Percentiles rank a stretch among this genome's conserved stretches.
Evolutionary conservation across 1,284 basidiomycete species (phyloP).

Genomic region (Peniophora sp.): DNA sequence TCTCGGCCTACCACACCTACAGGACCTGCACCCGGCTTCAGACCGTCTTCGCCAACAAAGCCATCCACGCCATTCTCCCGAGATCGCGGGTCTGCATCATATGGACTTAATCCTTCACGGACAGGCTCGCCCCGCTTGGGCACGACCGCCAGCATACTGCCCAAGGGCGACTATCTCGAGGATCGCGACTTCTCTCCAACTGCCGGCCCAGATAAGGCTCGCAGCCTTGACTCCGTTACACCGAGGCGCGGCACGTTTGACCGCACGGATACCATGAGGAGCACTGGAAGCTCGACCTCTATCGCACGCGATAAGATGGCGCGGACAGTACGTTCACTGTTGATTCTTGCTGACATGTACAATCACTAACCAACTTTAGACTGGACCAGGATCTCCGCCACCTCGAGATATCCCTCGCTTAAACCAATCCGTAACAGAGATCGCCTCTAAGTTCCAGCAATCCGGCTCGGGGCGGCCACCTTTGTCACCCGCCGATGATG

Average conservation of each 20-base stretch:
- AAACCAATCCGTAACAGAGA: slow-evolving; percentile 52
- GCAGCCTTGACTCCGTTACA: slow-evolving; percentile 12
- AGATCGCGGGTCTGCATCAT: not conserved
- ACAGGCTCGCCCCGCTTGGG: slow-evolving; percentile 1
- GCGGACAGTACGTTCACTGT: slow-evolving; percentile 34
- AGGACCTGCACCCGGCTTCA: not conserved
- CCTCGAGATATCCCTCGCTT: slow-evolving; percentile 56
- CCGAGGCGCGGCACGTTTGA: slow-evolving; percentile 14
- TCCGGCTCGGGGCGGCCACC: slow-evolving; percentile 11
- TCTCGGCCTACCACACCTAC: not conserved
- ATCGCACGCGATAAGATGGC: slow-evolving; percentile 57
- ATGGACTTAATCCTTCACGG: slow-evolving; percentile 3
- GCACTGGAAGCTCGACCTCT: slow-evolving; percentile 32
- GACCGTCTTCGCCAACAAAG: slow-evolving; percentile 1
- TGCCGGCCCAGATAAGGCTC: slow-evolving; percentile 15
- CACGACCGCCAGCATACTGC: slow-evolving; percentile 9
- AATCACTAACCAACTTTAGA: slow-evolving; percentile 22
- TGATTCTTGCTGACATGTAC: too few species aligned
- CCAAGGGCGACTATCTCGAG: slow-evolving; percentile 25
- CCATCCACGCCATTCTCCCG: not conserved
- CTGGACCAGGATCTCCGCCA: slow-evolving; percentile 42
- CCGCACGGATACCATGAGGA: slow-evolving; percentile 28
- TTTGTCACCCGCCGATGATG: slow-evolving; percentile 24
- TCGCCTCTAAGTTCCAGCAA: slow-evolving; percentile 57
- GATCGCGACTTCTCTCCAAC: slow-evolving; percentile 28